Base-by-base conservation (phyloP, 306 rosid species). In the Cicer yamashitae region DNA sequence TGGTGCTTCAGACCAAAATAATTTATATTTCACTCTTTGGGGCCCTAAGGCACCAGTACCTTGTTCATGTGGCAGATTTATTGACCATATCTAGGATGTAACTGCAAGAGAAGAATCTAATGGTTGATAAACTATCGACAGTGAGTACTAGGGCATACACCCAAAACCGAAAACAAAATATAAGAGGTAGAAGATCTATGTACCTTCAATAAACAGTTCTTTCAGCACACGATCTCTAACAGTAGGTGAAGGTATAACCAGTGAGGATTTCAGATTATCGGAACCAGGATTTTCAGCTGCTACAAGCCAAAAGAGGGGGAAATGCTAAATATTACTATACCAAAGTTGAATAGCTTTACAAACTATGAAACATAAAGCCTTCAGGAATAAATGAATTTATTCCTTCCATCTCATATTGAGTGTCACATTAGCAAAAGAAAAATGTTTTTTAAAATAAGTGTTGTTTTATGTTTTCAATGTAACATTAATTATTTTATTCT, bases 141-240 rank as follows among this genome's bases (percentile, higher is more conserved):
- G 10, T 3, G 59, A 65, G 64, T 39, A 57, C 53, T 11, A 40
- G 37, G 30, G 46, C 56, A 70, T 70, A 37, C 61, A 57, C 15
- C 66, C 37, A 57, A 77, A 72, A 73, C 62, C 71, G 51, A 85
- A 60, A 70, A 18, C 74, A 60, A 70, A 82, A 76, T 14, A 76
- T 77, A 74, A 38, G 59, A 61, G 45, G 48, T 40, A 52, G 56
- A 70, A 77, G 22, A 77, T 71, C 59, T 44, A 81, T 25, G 56
- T 81, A 94, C 99, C 99, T 39, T 90, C 93, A 64, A 85, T 91
- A 85, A 94, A 92, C 70, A 94, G 88, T 78, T 94, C 99, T 93
- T 90, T 94, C 80, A 91, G 89, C 71, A 88, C 87, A 18, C 96
- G 96, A 65, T 94, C 99, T 83, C 87, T 83, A 66, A 92, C 96